A percentile compares a stretch with the other conserved stretches of the same genome.
phyloP scores from a whole-genome alignment of 148 eudicot genomes.

The Arbutus unedo region DNA sequence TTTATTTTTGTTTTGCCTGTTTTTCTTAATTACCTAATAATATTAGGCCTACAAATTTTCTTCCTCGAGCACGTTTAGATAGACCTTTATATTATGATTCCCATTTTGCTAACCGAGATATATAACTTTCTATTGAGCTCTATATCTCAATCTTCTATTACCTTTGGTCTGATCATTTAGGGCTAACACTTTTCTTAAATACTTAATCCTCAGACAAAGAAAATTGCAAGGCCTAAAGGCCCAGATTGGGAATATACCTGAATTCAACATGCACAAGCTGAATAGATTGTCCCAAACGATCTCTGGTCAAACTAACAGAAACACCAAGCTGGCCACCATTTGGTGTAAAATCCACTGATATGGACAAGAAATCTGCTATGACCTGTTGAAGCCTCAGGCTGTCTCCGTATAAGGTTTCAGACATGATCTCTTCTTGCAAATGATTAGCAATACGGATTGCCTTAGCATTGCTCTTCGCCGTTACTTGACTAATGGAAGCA shows the following conservation, averaged over 20 bases:
- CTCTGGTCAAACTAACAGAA: conserved; percentile 51
- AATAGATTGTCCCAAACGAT: conserved; percentile 58
- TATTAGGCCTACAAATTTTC: not conserved
- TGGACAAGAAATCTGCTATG: conserved; percentile 70
- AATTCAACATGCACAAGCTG: conserved; percentile 80
- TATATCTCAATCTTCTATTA: not conserved
- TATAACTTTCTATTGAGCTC: not conserved
- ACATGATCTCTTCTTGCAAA: conserved; percentile 34
- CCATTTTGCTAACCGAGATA: not conserved
- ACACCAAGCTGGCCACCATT: conserved; percentile 65
- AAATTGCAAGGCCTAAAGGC: not conserved
- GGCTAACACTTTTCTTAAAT: not conserved
- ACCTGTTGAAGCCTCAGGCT: conserved; percentile 84
- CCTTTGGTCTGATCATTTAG: not conserved
- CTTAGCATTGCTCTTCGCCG: conserved; percentile 67
- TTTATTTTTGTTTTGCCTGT: too few species aligned
- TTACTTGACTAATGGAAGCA: conserved; percentile 82
- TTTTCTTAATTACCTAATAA: too few species aligned
- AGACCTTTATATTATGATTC: not conserved
- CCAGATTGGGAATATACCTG: conserved; percentile 45
- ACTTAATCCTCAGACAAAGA: not conserved
- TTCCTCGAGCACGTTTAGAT: not conserved
- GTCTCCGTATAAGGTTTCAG: conserved; percentile 75
- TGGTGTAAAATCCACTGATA: conserved; percentile 65
- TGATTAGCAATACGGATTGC: conserved; percentile 56